Base-by-base conservation (phyloP, 2,329 filamentous ascomycete genomes). In the Colletotrichum filicis region DNA sequence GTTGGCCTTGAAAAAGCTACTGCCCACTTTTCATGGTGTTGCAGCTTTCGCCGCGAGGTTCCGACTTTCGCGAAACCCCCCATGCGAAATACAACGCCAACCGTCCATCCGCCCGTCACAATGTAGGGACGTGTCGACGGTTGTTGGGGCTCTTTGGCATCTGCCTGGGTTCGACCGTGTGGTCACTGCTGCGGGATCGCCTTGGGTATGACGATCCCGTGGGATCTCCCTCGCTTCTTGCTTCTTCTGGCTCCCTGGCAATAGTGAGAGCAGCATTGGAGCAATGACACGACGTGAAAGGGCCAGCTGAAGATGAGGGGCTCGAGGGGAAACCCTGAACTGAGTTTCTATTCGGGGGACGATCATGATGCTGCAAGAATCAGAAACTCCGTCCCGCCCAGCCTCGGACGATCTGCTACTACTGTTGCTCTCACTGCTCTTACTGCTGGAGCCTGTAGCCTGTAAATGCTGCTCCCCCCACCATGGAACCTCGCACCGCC, bases 261-360 rank as follows among this genome's bases (percentile, higher is more conserved):
- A 46, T 42, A 58, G 37, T 58, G 28, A 67, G 64, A 60, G 37
- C 37, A 56, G 19, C 28, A 37, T 72, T 32, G 55, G 22, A 46
- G 35, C 16, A 49, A 49, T 49, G 42, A 49, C 16, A 49, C 42
- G 42, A 49, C 42, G 30, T 56, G 30, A 66, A 55, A 28, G 46
- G 61, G 60, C 24, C 30, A 66, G 28, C 70, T 70, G 60, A 60
- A 65, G 66, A 66, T 66, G 70, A 73, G 70, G 70, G 70, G 70
- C 60, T 61, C 66, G 70, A 73, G 70, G 70, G 70, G 70, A 70
- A 73, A 61, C 66, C 66, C 66, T 70, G 70, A 56, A 56, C 19
- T 55, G 66, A 37, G n/a, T 60, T 70, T 61, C 70, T 42, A 57
- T 66, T 73, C 55, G 56, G 67, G 42, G 60, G 60, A 9, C 61